Evolutionary conservation across 2,329 filamentous ascomycete species (phyloP), one percentile per base, ranked within the genome.

Genomic region (Colletotrichum sp.): DNA sequence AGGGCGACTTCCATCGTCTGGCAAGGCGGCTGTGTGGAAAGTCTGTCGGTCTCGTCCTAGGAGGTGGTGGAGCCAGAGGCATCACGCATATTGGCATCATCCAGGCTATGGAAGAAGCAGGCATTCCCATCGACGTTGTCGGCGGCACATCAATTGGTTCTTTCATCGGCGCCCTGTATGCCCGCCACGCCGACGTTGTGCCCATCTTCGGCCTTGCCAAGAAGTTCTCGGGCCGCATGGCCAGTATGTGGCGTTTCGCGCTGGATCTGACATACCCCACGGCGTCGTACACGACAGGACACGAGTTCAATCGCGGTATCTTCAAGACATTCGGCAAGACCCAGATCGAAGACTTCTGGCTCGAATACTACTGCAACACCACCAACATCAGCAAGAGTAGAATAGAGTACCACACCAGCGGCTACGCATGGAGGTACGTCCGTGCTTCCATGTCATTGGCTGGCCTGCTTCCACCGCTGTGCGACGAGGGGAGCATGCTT

Each of bases 311-410:
- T 81, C 94, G 97, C 8, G 97, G 97, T 55, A 98, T 99, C 78
- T 99, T 98, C 91, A 99, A 99, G 85, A 96, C 96, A 0, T 98
- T 99, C 83, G 97, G 96, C 16, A 95, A 98, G 81, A 95, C 95
- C 12, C 97, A 98, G 82, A 98, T 99, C 74, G 97, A 99, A 85
- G 97, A 99, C 84, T 99, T 98, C 82, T 99, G 97, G 97, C 91
- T 99, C 13, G 96, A 98, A 79, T 99, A 95, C 83, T 99, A 99
- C 86, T 99, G 98, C 90, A 99, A 99, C 85, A 98, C 97, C 1
- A 99, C 98, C 48, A 99, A 98, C 84, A 98, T 99, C 85, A 98
- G 94, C 87, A 98, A 98, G 84, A 97, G 94, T 77, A 91, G 96
- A 25, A 92, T 92, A 5, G 97, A 99, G 83, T 96, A 98, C 79